Conservation (phyloP, 176 grass and related monocot species). For the Aegilops bicornis region DNA sequence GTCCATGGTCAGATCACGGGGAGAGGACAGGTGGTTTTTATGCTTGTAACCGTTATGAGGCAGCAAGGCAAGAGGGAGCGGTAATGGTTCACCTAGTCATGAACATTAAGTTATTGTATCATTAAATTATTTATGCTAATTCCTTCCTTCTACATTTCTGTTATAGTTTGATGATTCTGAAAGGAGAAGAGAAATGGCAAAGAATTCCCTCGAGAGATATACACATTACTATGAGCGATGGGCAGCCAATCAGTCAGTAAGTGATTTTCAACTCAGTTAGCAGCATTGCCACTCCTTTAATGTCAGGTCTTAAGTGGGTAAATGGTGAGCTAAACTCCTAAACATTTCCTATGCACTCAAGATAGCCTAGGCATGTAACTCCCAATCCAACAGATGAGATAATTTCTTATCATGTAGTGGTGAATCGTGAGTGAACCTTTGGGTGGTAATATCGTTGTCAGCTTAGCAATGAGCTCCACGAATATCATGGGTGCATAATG, state of each 20-base stretch:
- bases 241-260: constrained; percentile 99
- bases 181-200: constrained; percentile 99
- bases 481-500: neutral
- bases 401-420: neutral
- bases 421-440: neutral
- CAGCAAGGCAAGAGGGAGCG: constrained; percentile 98
- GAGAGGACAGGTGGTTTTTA: constrained; percentile 99
- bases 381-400: neutral
- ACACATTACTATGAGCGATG: constrained; percentile 99
- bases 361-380: neutral
- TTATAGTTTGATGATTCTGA: constrained; percentile 98
- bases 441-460: neutral
- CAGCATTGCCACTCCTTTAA: neutral
- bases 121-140: constrained; percentile 10
- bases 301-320: neutral
- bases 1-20: constrained; percentile 95
- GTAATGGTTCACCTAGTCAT: constrained; percentile 51
- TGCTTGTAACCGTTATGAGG: constrained; percentile 98
- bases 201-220: constrained; percentile 99
- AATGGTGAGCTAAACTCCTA: neutral
- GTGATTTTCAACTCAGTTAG: constrained; percentile 36
- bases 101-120: neutral
- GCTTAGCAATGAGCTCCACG: neutral
- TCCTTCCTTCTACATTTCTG: neutral
- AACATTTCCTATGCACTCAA: neutral